A percentile compares a stretch with the other conserved stretches of the same genome.
Evolutionary conservation across 805 yeast genomes (phyloP).

Genomic region (Metschnikowia gruessii): DNA sequence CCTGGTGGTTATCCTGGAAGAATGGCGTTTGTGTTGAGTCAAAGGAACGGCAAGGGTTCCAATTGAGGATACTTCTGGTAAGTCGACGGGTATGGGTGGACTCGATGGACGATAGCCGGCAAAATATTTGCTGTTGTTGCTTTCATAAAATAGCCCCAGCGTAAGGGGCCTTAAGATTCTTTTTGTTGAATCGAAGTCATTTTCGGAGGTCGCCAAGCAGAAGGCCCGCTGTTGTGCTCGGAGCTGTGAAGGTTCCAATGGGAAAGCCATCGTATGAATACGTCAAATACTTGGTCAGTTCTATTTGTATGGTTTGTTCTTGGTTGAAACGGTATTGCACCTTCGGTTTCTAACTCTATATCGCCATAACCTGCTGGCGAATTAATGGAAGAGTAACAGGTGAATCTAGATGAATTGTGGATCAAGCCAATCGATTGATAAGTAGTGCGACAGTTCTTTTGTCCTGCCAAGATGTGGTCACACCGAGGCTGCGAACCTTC

Average conservation of each 20-base stretch:
- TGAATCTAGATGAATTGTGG: neutral
- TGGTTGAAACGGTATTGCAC: neutral
- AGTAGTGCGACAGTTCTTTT: neutral
- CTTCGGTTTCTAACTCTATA: no score
- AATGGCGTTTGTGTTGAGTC: constrained; percentile 10
- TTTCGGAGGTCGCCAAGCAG: constrained; percentile 15
- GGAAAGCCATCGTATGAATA: constrained; percentile 17
- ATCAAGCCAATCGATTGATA: neutral
- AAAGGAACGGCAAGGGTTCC: neutral
- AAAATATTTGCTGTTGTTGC: constrained; percentile 9
- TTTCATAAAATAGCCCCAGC: constrained; percentile 15
- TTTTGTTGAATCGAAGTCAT: constrained; percentile 11
- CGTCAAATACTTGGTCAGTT: neutral
- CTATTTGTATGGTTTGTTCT: neutral
- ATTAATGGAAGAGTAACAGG: neutral
- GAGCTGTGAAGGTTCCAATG: constrained; percentile 19
- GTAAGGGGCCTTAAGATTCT: constrained; percentile 18
- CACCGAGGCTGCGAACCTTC: neutral
- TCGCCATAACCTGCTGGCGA: no score
- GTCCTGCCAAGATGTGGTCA: neutral
- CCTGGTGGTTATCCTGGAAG: constrained; percentile 9
- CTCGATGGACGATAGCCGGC: constrained; percentile 13
- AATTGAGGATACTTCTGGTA: constrained; percentile 7
- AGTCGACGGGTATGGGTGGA: constrained; percentile 20
- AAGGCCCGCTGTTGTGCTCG: constrained; percentile 20